Evolutionary conservation across 23 red algal species (phyloP).

Genomic region (Chondrus crispus): DNA sequence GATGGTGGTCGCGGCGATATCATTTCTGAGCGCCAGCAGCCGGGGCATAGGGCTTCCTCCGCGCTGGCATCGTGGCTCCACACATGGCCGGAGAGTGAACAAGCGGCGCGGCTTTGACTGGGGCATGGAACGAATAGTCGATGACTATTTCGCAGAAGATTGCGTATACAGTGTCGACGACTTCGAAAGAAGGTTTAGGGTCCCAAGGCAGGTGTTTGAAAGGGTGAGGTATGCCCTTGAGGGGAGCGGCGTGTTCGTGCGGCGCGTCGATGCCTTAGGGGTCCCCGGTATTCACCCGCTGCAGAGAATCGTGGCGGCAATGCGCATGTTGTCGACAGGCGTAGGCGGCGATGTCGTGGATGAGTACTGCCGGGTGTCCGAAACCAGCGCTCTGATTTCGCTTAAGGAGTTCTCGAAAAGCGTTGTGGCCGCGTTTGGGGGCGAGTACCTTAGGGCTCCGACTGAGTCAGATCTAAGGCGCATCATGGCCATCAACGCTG

Average conservation of each 20-base stretch:
- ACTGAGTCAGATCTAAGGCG: neutral
- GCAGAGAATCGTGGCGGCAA: neutral
- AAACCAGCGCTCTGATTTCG: neutral
- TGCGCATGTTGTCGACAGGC: slow-evolving; percentile 8
- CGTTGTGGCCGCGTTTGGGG: neutral
- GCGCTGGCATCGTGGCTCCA: neutral
- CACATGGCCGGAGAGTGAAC: neutral
- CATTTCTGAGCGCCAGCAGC: too few species aligned
- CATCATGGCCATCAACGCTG: neutral
- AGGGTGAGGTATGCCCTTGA: neutral
- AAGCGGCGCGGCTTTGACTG: neutral
- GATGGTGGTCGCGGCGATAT: too few species aligned
- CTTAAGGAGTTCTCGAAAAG: neutral
- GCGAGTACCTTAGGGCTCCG: neutral
- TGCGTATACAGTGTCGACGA: neutral
- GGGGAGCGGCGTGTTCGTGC: neutral
- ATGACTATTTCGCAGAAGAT: neutral
- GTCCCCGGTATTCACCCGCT: neutral
- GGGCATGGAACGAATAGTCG: neutral
- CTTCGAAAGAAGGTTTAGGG: slow-evolving; percentile 24
- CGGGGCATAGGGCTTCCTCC: too few species aligned
- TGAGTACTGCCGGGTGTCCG: neutral
- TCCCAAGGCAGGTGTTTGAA: neutral
- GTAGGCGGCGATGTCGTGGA: neutral
- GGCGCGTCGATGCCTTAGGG: neutral